Base-by-base conservation (phyloP, 73 alveolate genomes). In the Tetrahymena thermophila region DNA sequence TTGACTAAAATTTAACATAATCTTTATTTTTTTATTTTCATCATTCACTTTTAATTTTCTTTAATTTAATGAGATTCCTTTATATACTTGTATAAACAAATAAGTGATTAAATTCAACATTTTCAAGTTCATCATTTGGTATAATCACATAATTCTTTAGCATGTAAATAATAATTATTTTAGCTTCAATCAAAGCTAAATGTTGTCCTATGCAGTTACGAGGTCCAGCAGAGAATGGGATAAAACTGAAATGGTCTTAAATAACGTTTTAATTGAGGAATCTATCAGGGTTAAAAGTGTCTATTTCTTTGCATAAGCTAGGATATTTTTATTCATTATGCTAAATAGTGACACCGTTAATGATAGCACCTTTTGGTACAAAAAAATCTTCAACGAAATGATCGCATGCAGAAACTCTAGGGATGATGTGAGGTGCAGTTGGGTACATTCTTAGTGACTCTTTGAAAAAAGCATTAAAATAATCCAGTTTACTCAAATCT, bases 201-300 rank as follows among this genome's bases (percentile, higher is more conserved):
- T 95, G 94, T 85, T 95, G n/a, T 40, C 97, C 97, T 31, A 95
- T 85, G 31, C 97, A 95, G 84, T 95, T 95, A 55, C 97, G 93
- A 17, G 93, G 94, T 21, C 97, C 97, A 38, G 97, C 95, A 21
- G 97, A 95, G 44, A 85, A 95, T 1, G 97, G 97, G 11, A 95
- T 93, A 95, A 43, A 95, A 43, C 89, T 71, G 89, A 71, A 71
- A 19, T 71, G 89, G 13, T 71, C 89, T 71, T 71, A 31, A 31
- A 71, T 71, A 9, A 71, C 89, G n/a, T 71, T n/a, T 34, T 71
- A n/a, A 23, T 71, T 21, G 0, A 71, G 37, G 89, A 71, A 71
- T 71, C 89, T 71, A 71, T 71, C 89, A 31, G 89, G 89, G n/a
- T 71, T 71, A 31, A 71, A 71, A 1, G 21, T 19, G 11, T 71